A percentile compares a stretch with the other conserved stretches of the same genome.
Conservation (phyloP, 352 stramenopile species). For the Phytopythium boreale region DNA sequence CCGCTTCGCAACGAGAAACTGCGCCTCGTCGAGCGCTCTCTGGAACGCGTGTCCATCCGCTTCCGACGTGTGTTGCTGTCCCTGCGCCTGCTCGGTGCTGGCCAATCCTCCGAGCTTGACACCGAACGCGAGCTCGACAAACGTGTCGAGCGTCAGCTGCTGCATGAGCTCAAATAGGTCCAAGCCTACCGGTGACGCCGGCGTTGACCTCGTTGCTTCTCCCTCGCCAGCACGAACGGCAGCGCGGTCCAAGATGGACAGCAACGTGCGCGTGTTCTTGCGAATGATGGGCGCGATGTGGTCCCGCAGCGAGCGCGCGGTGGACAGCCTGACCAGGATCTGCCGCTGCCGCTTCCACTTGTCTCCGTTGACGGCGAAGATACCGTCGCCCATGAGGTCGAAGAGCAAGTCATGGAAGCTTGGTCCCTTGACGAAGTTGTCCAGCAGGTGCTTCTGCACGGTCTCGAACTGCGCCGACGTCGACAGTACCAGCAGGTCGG, state of each 20-base stretch:
- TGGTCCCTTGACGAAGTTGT: slow-evolving; percentile 62
- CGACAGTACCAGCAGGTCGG: slow-evolving; percentile 15
- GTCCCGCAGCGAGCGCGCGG: slow-evolving; percentile 32
- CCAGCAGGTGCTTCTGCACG: slow-evolving; percentile 47
- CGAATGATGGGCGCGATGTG: slow-evolving; percentile 20
- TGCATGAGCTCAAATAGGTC: slow-evolving; percentile 20
- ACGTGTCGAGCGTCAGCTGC: slow-evolving; percentile 43
- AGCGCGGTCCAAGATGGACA: slow-evolving; percentile 9
- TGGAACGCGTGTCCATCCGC: slow-evolving; percentile 13
- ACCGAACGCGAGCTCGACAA: slow-evolving; percentile 54
- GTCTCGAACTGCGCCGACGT: slow-evolving; percentile 31
- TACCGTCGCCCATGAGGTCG: slow-evolving; percentile 54
- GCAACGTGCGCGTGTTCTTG: slow-evolving; percentile 11
- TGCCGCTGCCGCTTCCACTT: slow-evolving; percentile 67
- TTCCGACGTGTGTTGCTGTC: background rate
- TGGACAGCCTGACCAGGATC: slow-evolving; percentile 79
- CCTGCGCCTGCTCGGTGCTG: background rate
- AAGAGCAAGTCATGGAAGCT: slow-evolving; percentile 26
- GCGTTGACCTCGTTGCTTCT: background rate
- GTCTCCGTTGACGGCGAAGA: slow-evolving; percentile 53
- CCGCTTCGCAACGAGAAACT: slow-evolving; percentile 21
- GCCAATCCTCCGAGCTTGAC: slow-evolving; percentile 23
- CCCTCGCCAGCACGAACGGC: background rate
- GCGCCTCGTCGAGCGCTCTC: slow-evolving; percentile 11
- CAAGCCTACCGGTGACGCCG: background rate